phyloP scores from a whole-genome alignment of 2,329 filamentous ascomycete species.

The Exophiala viscosa region DNA sequence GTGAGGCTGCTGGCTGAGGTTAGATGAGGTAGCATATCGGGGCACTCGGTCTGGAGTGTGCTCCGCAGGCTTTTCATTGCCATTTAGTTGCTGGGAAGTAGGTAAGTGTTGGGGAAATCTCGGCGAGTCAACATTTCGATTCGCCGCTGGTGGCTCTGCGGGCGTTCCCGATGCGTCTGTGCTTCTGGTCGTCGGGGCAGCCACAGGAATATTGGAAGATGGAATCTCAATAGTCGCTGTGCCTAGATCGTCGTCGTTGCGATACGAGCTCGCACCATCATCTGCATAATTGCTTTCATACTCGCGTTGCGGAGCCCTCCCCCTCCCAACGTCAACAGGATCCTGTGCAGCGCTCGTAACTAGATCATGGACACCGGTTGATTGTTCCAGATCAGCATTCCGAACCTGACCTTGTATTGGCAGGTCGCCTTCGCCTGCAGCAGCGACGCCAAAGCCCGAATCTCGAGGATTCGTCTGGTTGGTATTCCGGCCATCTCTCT shows the following conservation, averaged over 20 bases:
- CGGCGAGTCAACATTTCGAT: too few species aligned
- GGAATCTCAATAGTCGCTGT: slow-evolving; percentile 2
- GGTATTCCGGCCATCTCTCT: not conserved
- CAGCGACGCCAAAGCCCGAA: slow-evolving; percentile 20
- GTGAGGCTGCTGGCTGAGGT: slow-evolving; percentile 9
- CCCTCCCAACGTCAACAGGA: too few species aligned
- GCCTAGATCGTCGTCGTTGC: slow-evolving; percentile 4
- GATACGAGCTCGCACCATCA: not conserved
- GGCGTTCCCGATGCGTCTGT: not conserved
- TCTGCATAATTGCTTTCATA: too few species aligned
- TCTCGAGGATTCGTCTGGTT: slow-evolving; percentile 12
- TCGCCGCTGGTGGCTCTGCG: too few species aligned
- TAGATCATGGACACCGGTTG: not conserved
- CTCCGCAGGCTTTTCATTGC: slow-evolving; percentile 1
- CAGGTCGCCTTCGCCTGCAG: slow-evolving; percentile 2
- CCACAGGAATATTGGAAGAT: slow-evolving; percentile 1
- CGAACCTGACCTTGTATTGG: slow-evolving; percentile 1
- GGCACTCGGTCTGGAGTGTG: slow-evolving; percentile 4
- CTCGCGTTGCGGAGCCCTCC: not conserved
- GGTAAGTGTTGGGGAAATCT: slow-evolving; percentile 13
- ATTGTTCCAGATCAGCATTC: not conserved
- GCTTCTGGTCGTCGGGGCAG: not conserved
- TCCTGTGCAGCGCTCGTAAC: not conserved
- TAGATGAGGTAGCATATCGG: slow-evolving; percentile 12
- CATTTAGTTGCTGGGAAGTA: slow-evolving; percentile 1